Conservation (phyloP, 768 basidiomycete genomes). For the Boletellus emodensis region DNA sequence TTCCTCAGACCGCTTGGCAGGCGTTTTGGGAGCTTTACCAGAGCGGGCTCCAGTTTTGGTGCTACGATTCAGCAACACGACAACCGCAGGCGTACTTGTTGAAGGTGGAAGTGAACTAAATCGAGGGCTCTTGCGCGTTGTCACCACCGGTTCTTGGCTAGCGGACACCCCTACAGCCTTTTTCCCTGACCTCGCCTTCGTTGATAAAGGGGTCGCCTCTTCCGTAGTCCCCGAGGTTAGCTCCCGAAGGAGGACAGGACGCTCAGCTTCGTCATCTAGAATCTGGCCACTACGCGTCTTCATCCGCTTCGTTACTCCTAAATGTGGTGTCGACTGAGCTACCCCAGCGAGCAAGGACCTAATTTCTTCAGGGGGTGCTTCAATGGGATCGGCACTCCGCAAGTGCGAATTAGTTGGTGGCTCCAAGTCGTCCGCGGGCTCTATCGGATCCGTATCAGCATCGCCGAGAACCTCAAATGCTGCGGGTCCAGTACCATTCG, state of each 20-base stretch:
- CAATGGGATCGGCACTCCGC: conserved; percentile 30
- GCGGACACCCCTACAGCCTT: conserved; percentile 14
- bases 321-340: conserved; percentile 24
- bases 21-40: conserved; percentile 8
- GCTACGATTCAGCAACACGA: not conserved
- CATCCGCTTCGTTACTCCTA: conserved; percentile 39
- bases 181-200: conserved; percentile 16
- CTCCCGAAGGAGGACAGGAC: conserved; percentile 22
- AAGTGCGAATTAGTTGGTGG: conserved; percentile 6
- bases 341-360: not conserved
- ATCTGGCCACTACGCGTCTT: conserved; percentile 38
- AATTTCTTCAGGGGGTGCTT: conserved; percentile 12
- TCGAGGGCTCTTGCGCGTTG: conserved; percentile 21
- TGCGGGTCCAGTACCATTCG: not conserved
- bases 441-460: conserved; percentile 39
- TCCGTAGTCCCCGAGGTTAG: conserved; percentile 15
- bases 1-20: conserved; percentile 8
- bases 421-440: conserved; percentile 38
- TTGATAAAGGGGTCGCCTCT: conserved; percentile 19
- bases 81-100: conserved; percentile 7
- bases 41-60: not conserved
- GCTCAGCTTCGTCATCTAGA: conserved; percentile 22
- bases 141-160: conserved; percentile 19
- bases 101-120: conserved; percentile 4
- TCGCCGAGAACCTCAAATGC: not conserved